phyloP scores from a whole-genome alignment of 179 eudicot genomes.

The Silene noctiflora region DNA sequence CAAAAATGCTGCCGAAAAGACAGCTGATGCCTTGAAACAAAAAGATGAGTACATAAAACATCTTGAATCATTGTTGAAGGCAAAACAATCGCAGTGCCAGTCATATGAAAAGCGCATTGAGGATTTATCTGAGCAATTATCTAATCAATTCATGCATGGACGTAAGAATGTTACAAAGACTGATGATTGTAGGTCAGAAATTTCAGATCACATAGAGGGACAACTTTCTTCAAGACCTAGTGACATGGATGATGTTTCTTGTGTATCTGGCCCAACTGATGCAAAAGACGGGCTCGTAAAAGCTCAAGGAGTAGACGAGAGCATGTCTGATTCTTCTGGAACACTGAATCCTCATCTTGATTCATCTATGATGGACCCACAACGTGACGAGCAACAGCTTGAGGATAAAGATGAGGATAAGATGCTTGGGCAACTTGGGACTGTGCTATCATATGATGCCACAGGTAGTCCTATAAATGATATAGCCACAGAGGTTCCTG shows the following conservation, averaged over 20 bases:
- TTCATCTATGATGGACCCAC: slow-evolving; percentile 78
- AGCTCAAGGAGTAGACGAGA: slow-evolving; percentile 61
- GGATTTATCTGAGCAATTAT: slow-evolving; percentile 77
- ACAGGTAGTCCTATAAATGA: slow-evolving; percentile 38
- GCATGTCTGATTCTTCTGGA: slow-evolving; percentile 81
- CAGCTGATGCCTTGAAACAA: slow-evolving; percentile 74
- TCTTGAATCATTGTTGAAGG: slow-evolving; percentile 59
- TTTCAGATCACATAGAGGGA: slow-evolving; percentile 50
- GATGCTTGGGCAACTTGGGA: slow-evolving; percentile 30
- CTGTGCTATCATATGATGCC: slow-evolving; percentile 37
- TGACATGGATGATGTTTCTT: slow-evolving; percentile 81
- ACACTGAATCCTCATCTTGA: slow-evolving; percentile 61
- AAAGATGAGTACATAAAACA: slow-evolving; percentile 87
- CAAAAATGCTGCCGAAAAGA: slow-evolving; percentile 77
- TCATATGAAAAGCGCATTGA: slow-evolving; percentile 86
- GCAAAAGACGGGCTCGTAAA: slow-evolving; percentile 40
- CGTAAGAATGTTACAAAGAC: slow-evolving; percentile 36
- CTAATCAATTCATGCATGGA: slow-evolving; percentile 52
- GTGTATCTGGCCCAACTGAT: slow-evolving; percentile 47
- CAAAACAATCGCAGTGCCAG: slow-evolving; percentile 66
- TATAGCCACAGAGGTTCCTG: slow-evolving; percentile 37
- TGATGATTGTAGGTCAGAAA: slow-evolving; percentile 63
- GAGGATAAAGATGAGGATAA: slow-evolving; percentile 44
- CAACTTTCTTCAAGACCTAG: slow-evolving; percentile 35
- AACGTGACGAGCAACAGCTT: slow-evolving; percentile 54